These are phyloP conservation scores for Capronia coronata DNA, from an alignment of 2,329 filamentous ascomycete species.

Conservation along the genomic window DNA sequence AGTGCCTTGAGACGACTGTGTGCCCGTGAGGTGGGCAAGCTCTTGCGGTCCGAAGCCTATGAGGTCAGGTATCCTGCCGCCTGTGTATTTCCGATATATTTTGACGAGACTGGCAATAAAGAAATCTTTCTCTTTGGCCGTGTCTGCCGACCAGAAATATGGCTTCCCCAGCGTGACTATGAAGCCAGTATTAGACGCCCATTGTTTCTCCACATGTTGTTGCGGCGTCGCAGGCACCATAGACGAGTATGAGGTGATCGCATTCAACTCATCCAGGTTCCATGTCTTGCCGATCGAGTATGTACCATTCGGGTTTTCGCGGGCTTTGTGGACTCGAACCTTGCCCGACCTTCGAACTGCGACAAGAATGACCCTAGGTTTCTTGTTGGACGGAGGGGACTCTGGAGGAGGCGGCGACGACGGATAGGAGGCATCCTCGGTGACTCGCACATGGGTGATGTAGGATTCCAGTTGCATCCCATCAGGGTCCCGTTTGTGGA, in stretches of 20 bases:
- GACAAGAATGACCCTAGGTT: conserved; percentile 84
- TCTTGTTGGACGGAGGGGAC: conserved; percentile 67
- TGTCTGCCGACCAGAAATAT: conserved; percentile 94
- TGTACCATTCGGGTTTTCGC: conserved; percentile 86
- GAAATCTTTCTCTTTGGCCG: conserved; percentile 95
- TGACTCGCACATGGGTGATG: conserved; percentile 91
- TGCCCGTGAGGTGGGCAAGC: conserved; percentile 65
- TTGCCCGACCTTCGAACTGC: conserved; percentile 86
- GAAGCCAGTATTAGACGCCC: conserved; percentile 80
- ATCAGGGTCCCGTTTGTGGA: conserved; percentile 79
- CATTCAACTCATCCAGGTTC: conserved; percentile 82
- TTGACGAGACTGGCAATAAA: conserved; percentile 95
- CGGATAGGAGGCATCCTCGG: conserved; percentile 76
- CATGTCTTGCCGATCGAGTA: conserved; percentile 99
- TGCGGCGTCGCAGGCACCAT: conserved; percentile 51
- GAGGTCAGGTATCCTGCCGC: conserved; percentile 71
- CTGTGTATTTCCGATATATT: conserved; percentile 94
- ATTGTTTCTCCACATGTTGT: conserved; percentile 59
- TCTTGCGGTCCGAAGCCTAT: conserved; percentile 76
- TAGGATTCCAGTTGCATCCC: conserved; percentile 85
- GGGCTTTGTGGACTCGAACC: conserved; percentile 92
- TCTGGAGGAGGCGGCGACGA: conserved; percentile 77
- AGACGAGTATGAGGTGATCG: conserved; percentile 74
- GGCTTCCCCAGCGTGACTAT: conserved; percentile 83
- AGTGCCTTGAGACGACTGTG: conserved; percentile 26